phyloP scores from a whole-genome alignment of 2,329 filamentous ascomycete species.

The Sphaerulina musiva region DNA sequence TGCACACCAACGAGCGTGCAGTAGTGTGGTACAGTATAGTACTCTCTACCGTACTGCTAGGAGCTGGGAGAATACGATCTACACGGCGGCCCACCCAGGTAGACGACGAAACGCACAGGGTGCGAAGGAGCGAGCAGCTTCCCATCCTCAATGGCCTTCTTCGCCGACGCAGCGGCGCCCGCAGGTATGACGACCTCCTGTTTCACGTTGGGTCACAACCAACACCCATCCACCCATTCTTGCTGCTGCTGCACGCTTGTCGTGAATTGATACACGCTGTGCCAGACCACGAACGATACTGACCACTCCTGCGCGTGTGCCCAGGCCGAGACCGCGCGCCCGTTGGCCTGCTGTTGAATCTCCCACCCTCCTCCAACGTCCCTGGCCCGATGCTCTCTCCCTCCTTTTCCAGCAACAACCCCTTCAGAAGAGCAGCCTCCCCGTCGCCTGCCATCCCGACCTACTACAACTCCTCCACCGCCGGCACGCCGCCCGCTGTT shows the following conservation, averaged over 20 bases:
- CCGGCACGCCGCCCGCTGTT: slow-evolving; percentile 36
- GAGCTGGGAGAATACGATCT: neutral
- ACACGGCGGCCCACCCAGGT: neutral
- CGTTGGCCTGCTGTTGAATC: slow-evolving; percentile 15
- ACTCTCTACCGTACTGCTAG: too few relatives aligned
- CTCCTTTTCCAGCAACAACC: slow-evolving; percentile 69
- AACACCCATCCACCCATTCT: neutral
- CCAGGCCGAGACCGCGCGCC: slow-evolving; percentile 43
- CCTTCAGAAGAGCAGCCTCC: slow-evolving; percentile 63
- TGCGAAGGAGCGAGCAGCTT: neutral
- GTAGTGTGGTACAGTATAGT: neutral
- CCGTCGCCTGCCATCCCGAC: slow-evolving; percentile 27
- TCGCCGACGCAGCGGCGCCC: slow-evolving; percentile 11
- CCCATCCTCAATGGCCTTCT: slow-evolving; percentile 11
- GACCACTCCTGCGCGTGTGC: slow-evolving; percentile 6
- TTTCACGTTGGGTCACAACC: slow-evolving; percentile 10
- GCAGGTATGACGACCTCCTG: slow-evolving; percentile 18
- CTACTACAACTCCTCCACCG: slow-evolving; percentile 3
- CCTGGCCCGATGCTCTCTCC: slow-evolving; percentile 35
- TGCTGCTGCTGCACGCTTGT: neutral
- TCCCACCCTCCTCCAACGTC: slow-evolving; percentile 1
- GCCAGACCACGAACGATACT: slow-evolving; percentile 14
- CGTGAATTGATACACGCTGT: slow-evolving; percentile 5
- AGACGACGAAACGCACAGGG: neutral
- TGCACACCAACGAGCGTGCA: neutral